These are phyloP conservation scores for Mycosarcoma mackinlayi DNA, from an alignment of 1,284 basidiomycete species.

Conservation along the genomic window DNA sequence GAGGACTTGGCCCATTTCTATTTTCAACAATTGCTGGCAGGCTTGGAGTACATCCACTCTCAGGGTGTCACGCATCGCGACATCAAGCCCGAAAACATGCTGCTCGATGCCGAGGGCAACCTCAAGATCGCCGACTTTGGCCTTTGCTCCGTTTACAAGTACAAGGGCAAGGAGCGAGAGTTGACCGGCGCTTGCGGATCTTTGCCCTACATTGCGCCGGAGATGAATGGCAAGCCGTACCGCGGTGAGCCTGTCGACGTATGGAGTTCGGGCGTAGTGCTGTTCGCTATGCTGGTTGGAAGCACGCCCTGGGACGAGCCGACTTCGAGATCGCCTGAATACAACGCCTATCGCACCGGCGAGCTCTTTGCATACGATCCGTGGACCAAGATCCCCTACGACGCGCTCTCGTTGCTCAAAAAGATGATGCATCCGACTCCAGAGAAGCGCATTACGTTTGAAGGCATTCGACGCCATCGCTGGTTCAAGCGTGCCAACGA, in stretches of 20 bases:
- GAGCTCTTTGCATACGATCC: conserved; percentile 78
- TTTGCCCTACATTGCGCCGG: conserved; percentile 93
- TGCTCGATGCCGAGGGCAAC: conserved; percentile 71
- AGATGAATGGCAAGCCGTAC: conserved; percentile 75
- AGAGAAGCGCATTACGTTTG: conserved; percentile 52
- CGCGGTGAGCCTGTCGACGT: conserved; percentile 89
- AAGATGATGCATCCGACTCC: conserved; percentile 65
- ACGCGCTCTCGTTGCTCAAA: conserved; percentile 70
- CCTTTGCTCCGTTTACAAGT: conserved; percentile 87
- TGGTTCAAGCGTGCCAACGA: conserved; percentile 64
- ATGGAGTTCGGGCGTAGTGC: conserved; percentile 95
- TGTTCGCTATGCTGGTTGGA: conserved; percentile 89
- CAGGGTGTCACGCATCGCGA: conserved; percentile 73
- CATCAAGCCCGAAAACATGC: conserved; percentile 71
- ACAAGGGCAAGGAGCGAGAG: conserved; percentile 80
- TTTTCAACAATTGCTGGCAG: conserved; percentile 86
- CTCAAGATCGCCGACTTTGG: conserved; percentile 97
- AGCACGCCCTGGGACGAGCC: conserved; percentile 99
- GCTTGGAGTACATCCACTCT: conserved; percentile 78
- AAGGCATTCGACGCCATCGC: conserved; percentile 63
- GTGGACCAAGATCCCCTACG: conserved; percentile 79
- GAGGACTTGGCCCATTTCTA: conserved; percentile 91
- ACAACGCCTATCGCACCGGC: conserved; percentile 78
- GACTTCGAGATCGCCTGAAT: conserved; percentile 82
- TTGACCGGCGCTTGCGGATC: conserved; percentile 79